phyloP scores from a whole-genome alignment of 148 eudicot species.

The Fagopyrum homotropicum region DNA sequence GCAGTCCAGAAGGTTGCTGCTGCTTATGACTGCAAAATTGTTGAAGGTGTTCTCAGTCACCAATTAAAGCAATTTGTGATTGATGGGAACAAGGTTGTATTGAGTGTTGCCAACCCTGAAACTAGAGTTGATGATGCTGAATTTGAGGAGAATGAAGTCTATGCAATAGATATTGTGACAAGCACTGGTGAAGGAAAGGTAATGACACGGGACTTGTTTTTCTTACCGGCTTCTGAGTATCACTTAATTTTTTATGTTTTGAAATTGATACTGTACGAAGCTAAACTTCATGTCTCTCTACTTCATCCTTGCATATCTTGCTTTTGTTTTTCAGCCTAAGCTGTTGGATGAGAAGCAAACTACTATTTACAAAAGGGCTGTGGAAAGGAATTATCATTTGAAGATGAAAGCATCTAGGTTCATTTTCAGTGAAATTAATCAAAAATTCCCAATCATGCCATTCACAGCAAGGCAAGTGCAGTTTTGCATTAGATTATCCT shows the following conservation, averaged over 20 bases:
- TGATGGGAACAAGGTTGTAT: slow-evolving; percentile 89
- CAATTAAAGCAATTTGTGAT: slow-evolving; percentile 88
- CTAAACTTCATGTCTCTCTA: slow-evolving; percentile 6
- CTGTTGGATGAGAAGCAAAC: slow-evolving; percentile 91
- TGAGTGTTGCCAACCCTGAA: slow-evolving; percentile 65
- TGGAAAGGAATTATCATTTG: slow-evolving; percentile 74
- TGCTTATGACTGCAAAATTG: slow-evolving; percentile 89
- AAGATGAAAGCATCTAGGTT: slow-evolving; percentile 88
- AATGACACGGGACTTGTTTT: neutral
- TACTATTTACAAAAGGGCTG: slow-evolving; percentile 81
- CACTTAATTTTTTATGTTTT: neutral
- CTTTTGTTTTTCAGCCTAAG: slow-evolving; percentile 48
- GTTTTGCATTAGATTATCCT: slow-evolving; percentile 19
- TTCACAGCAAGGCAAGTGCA: slow-evolving; percentile 60
- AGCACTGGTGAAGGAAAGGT: slow-evolving; percentile 96
- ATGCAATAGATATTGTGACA: slow-evolving; percentile 66
- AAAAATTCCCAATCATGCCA: slow-evolving; percentile 89
- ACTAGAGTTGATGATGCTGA: slow-evolving; percentile 84
- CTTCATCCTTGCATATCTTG: neutral
- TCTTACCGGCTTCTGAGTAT: neutral
- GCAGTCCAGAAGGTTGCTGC: slow-evolving; percentile 93
- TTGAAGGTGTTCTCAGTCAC: slow-evolving; percentile 89
- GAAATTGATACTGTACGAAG: neutral
- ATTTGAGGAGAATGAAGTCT: slow-evolving; percentile 92
- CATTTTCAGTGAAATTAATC: slow-evolving; percentile 78